Evolutionary conservation across 2,329 filamentous ascomycete species (phyloP).

Genomic region (Fusarium lateritium): DNA sequence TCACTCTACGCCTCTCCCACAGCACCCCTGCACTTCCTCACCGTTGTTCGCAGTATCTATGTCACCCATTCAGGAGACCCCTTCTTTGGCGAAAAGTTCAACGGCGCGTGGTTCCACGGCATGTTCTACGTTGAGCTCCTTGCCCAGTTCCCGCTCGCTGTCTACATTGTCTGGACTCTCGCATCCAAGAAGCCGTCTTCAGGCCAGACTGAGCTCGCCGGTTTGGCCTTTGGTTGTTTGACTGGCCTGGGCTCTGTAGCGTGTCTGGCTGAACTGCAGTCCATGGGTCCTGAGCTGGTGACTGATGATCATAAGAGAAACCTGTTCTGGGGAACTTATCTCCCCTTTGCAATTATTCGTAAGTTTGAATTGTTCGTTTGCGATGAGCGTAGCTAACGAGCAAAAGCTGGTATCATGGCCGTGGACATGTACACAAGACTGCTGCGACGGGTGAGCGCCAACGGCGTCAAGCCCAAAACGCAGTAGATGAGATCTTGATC

Average conservation of each 20-base stretch:
- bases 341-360: conserved; percentile 68
- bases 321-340: conserved; percentile 65
- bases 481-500: conserved; percentile 15
- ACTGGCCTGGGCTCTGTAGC: conserved; percentile 66
- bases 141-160: conserved; percentile 65
- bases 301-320: conserved; percentile 60
- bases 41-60: conserved; percentile 63
- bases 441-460: conserved; percentile 58
- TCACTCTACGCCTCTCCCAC: conserved; percentile 59
- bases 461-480: conserved; percentile 57
- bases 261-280: conserved; percentile 65
- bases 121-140: conserved; percentile 66
- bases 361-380: conserved; percentile 49
- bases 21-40: conserved; percentile 64
- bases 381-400: conserved; percentile 7
- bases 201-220: conserved; percentile 63
- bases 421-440: conserved; percentile 70
- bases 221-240: conserved; percentile 66
- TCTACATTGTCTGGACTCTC: conserved; percentile 63
- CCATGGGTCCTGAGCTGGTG: conserved; percentile 64
- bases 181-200: conserved; percentile 52
- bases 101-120: conserved; percentile 65
- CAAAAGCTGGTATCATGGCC: conserved; percentile 64
- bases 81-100: conserved; percentile 60
- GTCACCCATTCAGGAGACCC: conserved; percentile 66